A percentile compares a stretch with the other conserved stretches of the same genome.
Evolutionary conservation across 352 stramenopile genomes (phyloP).

Genomic region (Aphanomyces cochlioides): DNA sequence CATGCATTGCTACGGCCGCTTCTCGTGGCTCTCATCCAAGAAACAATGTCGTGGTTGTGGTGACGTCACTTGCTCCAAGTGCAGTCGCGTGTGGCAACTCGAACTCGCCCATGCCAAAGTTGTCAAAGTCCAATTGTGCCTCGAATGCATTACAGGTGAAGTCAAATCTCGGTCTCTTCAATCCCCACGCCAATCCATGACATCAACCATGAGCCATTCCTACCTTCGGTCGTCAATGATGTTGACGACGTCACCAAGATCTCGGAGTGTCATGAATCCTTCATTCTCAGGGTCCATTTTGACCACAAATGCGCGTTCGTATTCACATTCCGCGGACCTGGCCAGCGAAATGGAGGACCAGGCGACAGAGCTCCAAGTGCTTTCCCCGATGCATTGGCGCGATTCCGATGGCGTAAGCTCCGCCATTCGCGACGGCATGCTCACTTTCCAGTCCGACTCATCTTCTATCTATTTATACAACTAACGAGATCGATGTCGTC

Average conservation of each 20-base stretch:
- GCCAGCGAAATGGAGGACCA: not conserved
- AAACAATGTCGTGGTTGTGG: constrained; percentile 20
- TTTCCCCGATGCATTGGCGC: not conserved
- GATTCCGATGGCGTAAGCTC: constrained; percentile 2
- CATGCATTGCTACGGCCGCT: constrained; percentile 13
- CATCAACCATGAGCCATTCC: not conserved
- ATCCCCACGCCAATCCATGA: not conserved
- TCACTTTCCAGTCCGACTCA: constrained; percentile 3
- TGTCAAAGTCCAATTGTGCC: constrained; percentile 1
- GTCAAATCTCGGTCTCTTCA: not conserved
- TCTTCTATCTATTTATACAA: constrained; percentile 1
- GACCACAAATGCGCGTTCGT: not conserved
- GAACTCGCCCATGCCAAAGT: not conserved
- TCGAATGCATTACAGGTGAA: constrained; percentile 2
- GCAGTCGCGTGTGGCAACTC: not conserved
- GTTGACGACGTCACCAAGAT: not conserved
- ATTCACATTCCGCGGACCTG: not conserved
- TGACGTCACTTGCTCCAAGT: constrained; percentile 10
- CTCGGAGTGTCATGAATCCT: not conserved
- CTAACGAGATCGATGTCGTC: not conserved
- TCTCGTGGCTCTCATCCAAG: constrained; percentile 16
- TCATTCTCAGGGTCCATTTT: not conserved
- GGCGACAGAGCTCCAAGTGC: not conserved
- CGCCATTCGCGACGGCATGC: not conserved
- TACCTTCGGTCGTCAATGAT: not conserved